Percentiles rank a stretch among this genome's conserved stretches.
Evolutionary conservation across 163 green algal genomes (phyloP).

Genomic region (Coccomyxa subellipsoidea): DNA sequence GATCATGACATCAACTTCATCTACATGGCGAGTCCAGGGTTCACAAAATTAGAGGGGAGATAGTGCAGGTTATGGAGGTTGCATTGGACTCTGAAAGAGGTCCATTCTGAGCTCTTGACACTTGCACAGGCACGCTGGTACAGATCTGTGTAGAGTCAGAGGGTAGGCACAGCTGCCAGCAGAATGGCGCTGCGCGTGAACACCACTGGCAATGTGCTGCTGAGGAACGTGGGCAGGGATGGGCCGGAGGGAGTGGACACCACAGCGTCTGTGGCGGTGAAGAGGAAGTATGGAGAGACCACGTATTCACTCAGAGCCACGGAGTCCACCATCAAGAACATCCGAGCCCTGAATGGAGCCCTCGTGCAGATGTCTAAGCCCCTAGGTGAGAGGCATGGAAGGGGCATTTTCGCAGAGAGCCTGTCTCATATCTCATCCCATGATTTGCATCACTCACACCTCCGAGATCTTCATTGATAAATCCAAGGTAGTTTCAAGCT

Average conservation of each 20-base stretch:
- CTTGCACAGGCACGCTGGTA: too few relatives aligned
- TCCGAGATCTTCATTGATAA: background rate
- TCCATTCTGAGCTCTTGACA: too few relatives aligned
- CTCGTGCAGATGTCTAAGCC: background rate
- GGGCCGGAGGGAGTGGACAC: slow-evolving; percentile 3
- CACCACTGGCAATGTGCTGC: background rate
- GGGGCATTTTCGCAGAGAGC: background rate
- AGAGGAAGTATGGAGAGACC: background rate
- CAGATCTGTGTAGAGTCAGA: too few relatives aligned
- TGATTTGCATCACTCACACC: too few relatives aligned
- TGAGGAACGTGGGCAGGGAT: background rate
- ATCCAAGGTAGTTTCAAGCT: background rate
- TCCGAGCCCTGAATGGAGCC: background rate
- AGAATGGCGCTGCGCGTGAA: slow-evolving; percentile 5
- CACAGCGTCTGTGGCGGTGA: background rate
- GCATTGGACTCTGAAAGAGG: too few relatives aligned
- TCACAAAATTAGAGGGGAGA: too few relatives aligned
- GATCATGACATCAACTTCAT: too few relatives aligned
- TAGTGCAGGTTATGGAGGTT: too few relatives aligned
- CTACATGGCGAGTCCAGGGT: too few relatives aligned
- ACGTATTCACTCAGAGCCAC: slow-evolving; percentile 4
- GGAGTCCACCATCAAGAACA: background rate
- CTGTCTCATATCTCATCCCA: background rate
- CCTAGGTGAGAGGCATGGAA: background rate
- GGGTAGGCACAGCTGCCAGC: background rate